Conservation (phyloP, 305 asterid genomes). For the Solanum aculeatissimum region DNA sequence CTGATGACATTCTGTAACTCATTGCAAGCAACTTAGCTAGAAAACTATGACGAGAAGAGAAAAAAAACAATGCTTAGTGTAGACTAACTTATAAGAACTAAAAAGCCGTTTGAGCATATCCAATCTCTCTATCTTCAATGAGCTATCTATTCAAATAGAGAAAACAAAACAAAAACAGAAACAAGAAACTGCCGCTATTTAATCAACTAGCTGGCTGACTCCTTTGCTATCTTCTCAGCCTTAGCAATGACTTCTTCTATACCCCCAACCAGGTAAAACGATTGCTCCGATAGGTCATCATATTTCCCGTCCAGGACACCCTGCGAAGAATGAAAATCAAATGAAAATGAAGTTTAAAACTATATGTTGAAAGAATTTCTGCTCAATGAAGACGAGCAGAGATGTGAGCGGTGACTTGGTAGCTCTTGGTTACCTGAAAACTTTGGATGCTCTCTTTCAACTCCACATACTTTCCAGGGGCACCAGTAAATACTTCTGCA, state of each 20-base stretch:
- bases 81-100: background rate
- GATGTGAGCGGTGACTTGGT: background rate
- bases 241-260: slow-evolving; percentile 71
- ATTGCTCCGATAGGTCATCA: slow-evolving; percentile 63
- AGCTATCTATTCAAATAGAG: background rate
- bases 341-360: background rate
- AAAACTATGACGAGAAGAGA: background rate
- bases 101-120: background rate
- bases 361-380: background rate
- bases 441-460: slow-evolving; percentile 42
- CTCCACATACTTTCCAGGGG: slow-evolving; percentile 55
- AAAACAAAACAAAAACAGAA: background rate
- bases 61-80: background rate
- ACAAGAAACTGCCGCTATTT: background rate
- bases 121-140: background rate
- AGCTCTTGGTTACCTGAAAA: slow-evolving; percentile 32
- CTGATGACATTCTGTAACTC: background rate
- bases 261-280: slow-evolving; percentile 85
- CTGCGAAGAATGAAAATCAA: slow-evolving; percentile 15
- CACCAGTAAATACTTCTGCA: slow-evolving; percentile 62
- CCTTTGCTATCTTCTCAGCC: slow-evolving; percentile 74
- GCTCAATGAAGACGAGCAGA: background rate
- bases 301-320: slow-evolving; percentile 73
- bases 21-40: background rate
- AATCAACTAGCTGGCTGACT: slow-evolving; percentile 40